These are phyloP conservation scores for Coemansia sp. DNA, from an alignment of 192 early-diverging fungal genomes.

Conservation along the genomic window DNA sequence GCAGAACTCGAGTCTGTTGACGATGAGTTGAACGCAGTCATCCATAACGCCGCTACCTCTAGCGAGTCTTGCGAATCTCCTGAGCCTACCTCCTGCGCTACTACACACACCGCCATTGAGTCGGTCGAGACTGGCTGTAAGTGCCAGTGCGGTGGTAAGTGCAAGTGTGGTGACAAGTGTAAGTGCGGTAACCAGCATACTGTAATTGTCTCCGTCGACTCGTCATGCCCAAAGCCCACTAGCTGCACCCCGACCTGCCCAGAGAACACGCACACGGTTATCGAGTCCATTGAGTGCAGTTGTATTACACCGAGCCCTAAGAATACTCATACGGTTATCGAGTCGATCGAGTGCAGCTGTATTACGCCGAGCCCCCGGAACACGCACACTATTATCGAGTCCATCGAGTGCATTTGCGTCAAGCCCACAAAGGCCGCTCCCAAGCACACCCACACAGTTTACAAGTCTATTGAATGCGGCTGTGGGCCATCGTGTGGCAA, in stretches of 20 bases:
- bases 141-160: conserved; percentile 25
- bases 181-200: conserved; percentile 42
- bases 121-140: conserved; percentile 32
- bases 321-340: conserved; percentile 31
- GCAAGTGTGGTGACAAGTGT: conserved; percentile 37
- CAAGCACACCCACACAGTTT: conserved; percentile 36
- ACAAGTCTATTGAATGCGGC: conserved; percentile 24
- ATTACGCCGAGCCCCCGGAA: neutral
- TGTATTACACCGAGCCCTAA: conserved; percentile 4
- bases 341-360: conserved; percentile 29
- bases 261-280: conserved; percentile 23
- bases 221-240: conserved; percentile 10
- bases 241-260: neutral
- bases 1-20: conserved; percentile 24
- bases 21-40: conserved; percentile 4
- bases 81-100: conserved; percentile 2
- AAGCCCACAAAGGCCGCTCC: neutral
- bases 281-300: conserved; percentile 24
- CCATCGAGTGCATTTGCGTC: conserved; percentile 15
- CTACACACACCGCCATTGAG: conserved; percentile 26
- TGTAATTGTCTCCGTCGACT: conserved; percentile 32
- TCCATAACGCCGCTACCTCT: conserved; percentile 13
- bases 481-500: conserved; percentile 11
- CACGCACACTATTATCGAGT: conserved; percentile 18
- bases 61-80: neutral